These are phyloP conservation scores for Macroventuria anomochaeta DNA, from an alignment of 2,329 filamentous ascomycete genomes.

Conservation along the genomic window DNA sequence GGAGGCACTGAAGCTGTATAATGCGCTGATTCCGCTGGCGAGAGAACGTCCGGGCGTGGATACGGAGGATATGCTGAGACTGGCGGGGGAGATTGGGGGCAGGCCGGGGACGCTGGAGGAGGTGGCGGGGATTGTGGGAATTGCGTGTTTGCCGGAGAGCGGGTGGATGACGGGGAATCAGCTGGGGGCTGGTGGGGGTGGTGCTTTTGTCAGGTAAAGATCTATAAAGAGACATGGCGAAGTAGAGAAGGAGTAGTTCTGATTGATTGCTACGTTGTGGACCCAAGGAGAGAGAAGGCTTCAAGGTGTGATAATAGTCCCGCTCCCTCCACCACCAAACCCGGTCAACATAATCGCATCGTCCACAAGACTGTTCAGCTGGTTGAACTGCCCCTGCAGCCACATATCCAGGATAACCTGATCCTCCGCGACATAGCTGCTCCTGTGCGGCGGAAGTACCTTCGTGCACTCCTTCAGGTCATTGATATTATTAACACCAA, in stretches of 20 bases:
- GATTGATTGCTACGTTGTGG: background rate
- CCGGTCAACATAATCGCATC: slow-evolving; percentile 44
- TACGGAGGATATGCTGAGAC: slow-evolving; percentile 63
- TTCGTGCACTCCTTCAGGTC: slow-evolving; percentile 60
- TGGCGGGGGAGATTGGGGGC: slow-evolving; percentile 60
- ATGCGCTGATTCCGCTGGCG: slow-evolving; percentile 23
- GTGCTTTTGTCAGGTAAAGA: slow-evolving; percentile 59
- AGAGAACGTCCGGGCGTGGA: slow-evolving; percentile 19
- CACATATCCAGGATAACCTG: slow-evolving; percentile 34
- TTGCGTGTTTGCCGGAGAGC: slow-evolving; percentile 71
- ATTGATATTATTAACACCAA: slow-evolving; percentile 63
- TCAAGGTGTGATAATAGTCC: background rate
- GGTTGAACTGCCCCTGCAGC: slow-evolving; percentile 42
- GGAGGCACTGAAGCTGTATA: slow-evolving; percentile 21
- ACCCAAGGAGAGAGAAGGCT: background rate
- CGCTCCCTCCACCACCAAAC: slow-evolving; percentile 21
- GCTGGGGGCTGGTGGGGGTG: slow-evolving; percentile 77
- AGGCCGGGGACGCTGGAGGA: slow-evolving; percentile 66
- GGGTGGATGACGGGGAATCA: slow-evolving; percentile 79
- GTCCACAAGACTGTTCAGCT: slow-evolving; percentile 44
- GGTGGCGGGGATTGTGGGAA: slow-evolving; percentile 74
- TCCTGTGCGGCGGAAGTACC: slow-evolving; percentile 48
- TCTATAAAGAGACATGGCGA: no score
- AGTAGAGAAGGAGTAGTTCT: no score
- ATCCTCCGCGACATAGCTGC: slow-evolving; percentile 20